Evolutionary conservation across 1,284 basidiomycete species (phyloP).

Genomic region (Ganoderma multipileum): DNA sequence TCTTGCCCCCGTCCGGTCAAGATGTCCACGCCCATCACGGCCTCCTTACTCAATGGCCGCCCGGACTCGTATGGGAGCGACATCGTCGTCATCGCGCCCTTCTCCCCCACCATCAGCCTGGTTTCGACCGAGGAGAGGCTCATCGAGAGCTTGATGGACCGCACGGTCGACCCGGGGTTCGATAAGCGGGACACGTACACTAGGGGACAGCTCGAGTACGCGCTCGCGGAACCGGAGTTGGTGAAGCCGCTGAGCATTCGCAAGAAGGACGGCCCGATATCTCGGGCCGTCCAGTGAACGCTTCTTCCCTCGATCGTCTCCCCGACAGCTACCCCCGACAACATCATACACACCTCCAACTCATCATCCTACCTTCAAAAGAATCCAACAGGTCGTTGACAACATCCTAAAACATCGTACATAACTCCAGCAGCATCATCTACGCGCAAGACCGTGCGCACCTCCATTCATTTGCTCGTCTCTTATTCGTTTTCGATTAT

Average conservation of each 20-base stretch:
- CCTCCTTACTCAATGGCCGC: constrained; percentile 1
- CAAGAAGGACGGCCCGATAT: constrained; percentile 8
- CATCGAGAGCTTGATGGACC: not conserved
- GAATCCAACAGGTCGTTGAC: not conserved
- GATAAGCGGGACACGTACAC: not conserved
- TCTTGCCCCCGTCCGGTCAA: not conserved
- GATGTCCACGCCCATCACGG: not conserved
- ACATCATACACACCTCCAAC: not conserved
- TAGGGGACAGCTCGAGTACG: constrained; percentile 18
- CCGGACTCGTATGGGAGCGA: constrained; percentile 17
- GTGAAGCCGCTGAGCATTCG: constrained; percentile 22
- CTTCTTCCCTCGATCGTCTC: not conserved
- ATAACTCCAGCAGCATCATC: not conserved
- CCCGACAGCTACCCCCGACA: not conserved
- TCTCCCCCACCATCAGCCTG: not conserved
- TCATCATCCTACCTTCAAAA: too few relatives aligned
- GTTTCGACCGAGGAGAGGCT: not conserved
- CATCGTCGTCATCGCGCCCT: constrained; percentile 11
- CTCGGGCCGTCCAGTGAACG: not conserved
- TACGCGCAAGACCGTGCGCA: not conserved
- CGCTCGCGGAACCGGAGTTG: constrained; percentile 24
- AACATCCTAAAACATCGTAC: not conserved
- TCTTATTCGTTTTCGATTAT: not conserved
- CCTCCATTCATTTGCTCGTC: constrained; percentile 3
- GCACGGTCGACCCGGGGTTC: not conserved